Evolutionary conservation across 805 yeast genomes (phyloP).

Genomic region (Spathaspora hagerdaliae): DNA sequence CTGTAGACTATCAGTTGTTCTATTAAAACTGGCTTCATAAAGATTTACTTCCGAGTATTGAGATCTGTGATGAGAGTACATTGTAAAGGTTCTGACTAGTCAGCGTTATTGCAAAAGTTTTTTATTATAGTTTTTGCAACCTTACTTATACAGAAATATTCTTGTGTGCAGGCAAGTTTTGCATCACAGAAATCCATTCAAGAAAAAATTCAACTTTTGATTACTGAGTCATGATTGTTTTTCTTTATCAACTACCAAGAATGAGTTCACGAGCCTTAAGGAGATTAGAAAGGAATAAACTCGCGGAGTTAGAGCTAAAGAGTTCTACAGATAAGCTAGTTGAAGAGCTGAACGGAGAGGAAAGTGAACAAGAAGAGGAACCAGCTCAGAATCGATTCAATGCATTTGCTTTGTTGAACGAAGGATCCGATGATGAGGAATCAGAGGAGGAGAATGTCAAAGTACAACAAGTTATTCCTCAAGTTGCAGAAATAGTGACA

Average conservation of each 20-base stretch:
- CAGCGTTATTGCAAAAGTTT: too few relatives aligned
- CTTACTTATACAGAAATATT: too few relatives aligned
- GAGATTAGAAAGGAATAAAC: constrained; percentile 33
- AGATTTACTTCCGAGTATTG: too few relatives aligned
- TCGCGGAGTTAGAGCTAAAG: constrained; percentile 11
- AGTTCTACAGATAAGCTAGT: not conserved
- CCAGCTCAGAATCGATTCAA: constrained; percentile 21
- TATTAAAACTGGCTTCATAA: not conserved
- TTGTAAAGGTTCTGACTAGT: too few relatives aligned
- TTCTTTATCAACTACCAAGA: not conserved
- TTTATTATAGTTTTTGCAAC: too few relatives aligned
- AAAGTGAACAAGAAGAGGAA: constrained; percentile 13
- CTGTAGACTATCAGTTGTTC: not conserved
- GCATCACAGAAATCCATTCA: too few relatives aligned
- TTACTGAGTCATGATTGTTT: too few relatives aligned
- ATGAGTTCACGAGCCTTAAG: constrained; percentile 53
- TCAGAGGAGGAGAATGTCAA: constrained; percentile 12
- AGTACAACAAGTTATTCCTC: constrained; percentile 4
- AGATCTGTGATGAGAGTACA: too few relatives aligned
- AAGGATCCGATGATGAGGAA: constrained; percentile 21
- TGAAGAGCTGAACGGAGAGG: constrained; percentile 9
- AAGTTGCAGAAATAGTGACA: constrained; percentile 6
- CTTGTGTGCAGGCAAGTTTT: too few relatives aligned
- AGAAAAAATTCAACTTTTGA: too few relatives aligned
- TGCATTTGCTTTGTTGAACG: constrained; percentile 44